These are phyloP conservation scores for Forsythia viridissima DNA, from an alignment of 257 asterid species.

Conservation along the genomic window DNA sequence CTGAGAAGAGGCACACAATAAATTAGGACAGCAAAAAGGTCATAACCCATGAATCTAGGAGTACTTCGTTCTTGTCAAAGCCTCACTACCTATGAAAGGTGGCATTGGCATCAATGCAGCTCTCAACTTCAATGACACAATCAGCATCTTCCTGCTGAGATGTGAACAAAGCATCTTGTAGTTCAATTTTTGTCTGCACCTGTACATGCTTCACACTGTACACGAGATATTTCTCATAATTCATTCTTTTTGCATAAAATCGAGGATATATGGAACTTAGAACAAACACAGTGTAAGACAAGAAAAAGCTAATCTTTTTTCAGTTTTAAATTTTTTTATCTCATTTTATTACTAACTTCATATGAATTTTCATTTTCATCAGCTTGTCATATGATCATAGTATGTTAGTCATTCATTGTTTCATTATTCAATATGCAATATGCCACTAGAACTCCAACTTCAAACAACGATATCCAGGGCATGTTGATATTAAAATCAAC, in stretches of 20 bases:
- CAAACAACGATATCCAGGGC: not conserved
- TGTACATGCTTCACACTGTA: constrained; percentile 83
- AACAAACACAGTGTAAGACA: constrained; percentile 4
- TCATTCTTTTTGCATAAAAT: not conserved
- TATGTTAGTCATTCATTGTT: not conserved
- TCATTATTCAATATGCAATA: not conserved
- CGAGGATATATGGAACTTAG: not conserved
- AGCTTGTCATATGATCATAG: not conserved
- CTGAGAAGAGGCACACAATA: constrained; percentile 41
- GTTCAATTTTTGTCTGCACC: constrained; percentile 63
- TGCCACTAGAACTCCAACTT: not conserved
- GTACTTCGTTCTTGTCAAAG: constrained; percentile 9
- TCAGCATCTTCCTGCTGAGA: constrained; percentile 70
- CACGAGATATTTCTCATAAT: constrained; percentile 9
- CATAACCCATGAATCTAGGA: constrained; percentile 7
- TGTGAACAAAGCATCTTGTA: constrained; percentile 65
- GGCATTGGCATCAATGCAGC: constrained; percentile 76
- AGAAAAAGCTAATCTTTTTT: not conserved
- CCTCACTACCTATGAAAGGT: constrained; percentile 66
- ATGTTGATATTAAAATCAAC: not conserved
- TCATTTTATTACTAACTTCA: not conserved
- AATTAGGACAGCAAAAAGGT: constrained; percentile 30
- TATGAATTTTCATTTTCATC: not conserved
- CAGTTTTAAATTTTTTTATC: not conserved
- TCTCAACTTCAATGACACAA: constrained; percentile 85